Evolutionary conservation across 2,329 filamentous ascomycete genomes (phyloP).

Genomic region (Exophiala viscosa): DNA sequence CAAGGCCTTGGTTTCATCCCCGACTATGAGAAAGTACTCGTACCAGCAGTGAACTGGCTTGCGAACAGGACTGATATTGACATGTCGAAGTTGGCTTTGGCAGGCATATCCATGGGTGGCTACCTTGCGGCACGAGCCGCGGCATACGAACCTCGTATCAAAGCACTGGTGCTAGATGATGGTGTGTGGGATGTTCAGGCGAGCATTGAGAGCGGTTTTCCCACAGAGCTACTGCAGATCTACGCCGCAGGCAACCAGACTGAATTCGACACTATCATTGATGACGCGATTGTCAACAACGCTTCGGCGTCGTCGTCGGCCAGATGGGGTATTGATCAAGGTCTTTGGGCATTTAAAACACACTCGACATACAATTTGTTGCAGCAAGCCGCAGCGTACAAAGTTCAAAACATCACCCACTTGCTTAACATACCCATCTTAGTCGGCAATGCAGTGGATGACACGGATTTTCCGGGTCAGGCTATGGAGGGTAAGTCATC

Average conservation of each 20-base stretch:
- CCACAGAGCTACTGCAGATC: conserved; percentile 15
- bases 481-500: conserved; percentile 18
- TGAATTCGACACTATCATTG: conserved; percentile 15
- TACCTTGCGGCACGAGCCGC: conserved; percentile 3
- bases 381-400: conserved; percentile 16
- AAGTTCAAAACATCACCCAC: conserved; percentile 24
- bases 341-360: conserved; percentile 35
- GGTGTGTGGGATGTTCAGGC: conserved; percentile 8
- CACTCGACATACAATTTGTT: conserved; percentile 32
- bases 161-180: conserved; percentile 2
- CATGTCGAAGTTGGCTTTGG: background rate
- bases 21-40: conserved; percentile 41
- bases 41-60: conserved; percentile 40
- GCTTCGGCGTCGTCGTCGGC: conserved; percentile 22
- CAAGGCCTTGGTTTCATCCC: conserved; percentile 43
- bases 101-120: conserved; percentile 6
- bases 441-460: conserved; percentile 26
- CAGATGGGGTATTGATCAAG: conserved; percentile 35
- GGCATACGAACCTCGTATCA: conserved; percentile 7
- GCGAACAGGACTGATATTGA: conserved; percentile 3
- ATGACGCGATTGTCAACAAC: conserved; percentile 1
- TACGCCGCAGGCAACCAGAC: conserved; percentile 20
- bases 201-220: conserved; percentile 5
- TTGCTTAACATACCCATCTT: conserved; percentile 22
- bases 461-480: conserved; percentile 25